A percentile compares a stretch with the other conserved stretches of the same genome.
Evolutionary conservation across 139 green algal genomes (phyloP).

Genomic region (Asterochloris sp.): DNA sequence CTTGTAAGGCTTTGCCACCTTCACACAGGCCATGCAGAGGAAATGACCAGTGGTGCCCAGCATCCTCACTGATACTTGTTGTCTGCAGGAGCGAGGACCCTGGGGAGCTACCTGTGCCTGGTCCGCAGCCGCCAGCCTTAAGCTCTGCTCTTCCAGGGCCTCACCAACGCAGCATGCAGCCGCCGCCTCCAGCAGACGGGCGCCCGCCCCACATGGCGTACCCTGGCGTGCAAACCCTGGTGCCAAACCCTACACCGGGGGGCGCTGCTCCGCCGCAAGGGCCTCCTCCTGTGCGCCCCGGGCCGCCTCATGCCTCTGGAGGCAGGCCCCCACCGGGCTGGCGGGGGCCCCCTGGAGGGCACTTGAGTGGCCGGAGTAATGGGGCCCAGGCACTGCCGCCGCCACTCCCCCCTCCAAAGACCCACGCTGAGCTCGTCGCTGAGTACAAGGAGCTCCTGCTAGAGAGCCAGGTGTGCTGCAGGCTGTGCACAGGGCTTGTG

Average conservation of each 20-base stretch:
- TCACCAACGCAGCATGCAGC: no score
- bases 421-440: constrained; percentile 20
- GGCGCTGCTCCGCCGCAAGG: background rate
- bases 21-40: no score
- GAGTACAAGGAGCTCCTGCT: constrained; percentile 65
- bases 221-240: no score
- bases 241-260: no score
- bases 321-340: background rate
- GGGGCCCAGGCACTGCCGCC: background rate
- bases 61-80: no score
- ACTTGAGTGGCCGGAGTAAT: background rate
- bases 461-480: constrained; percentile 50
- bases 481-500: no score
- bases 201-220: background rate
- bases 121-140: no score
- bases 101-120: no score
- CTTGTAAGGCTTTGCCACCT: no score
- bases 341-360: background rate
- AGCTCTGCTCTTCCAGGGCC: no score
- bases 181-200: background rate
- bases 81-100: no score
- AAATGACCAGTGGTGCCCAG: no score
- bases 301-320: constrained; percentile 1
- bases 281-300: background rate
- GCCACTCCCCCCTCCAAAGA: background rate